Evolutionary conservation across 1,139 yeast species (phyloP).

Genomic region (Blastobotrys buckinghamii): DNA sequence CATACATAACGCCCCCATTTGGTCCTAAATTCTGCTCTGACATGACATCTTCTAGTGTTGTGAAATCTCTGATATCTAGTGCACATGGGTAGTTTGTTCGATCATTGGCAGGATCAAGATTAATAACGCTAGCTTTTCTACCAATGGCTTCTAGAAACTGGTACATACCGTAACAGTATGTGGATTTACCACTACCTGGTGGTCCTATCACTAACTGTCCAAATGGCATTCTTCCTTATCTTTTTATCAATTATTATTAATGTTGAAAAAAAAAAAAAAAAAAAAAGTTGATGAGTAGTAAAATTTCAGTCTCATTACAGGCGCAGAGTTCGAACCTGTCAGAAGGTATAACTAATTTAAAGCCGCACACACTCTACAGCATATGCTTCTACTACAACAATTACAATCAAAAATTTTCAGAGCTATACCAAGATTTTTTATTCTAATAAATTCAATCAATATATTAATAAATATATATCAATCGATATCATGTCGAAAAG

Average conservation of each 20-base stretch:
- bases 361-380: too few species aligned
- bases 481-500: too few species aligned
- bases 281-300: neutral
- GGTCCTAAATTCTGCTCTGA: slow-evolving; percentile 79
- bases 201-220: slow-evolving; percentile 97
- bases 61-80: slow-evolving; percentile 80
- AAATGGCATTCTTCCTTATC: slow-evolving; percentile 38
- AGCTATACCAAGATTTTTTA: too few species aligned
- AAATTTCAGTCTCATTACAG: too few species aligned
- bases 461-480: too few species aligned
- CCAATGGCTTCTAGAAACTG: slow-evolving; percentile 95
- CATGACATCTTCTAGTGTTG: slow-evolving; percentile 89
- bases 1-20: slow-evolving; percentile 90
- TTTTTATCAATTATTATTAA: neutral
- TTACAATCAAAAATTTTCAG: too few species aligned
- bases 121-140: slow-evolving; percentile 72
- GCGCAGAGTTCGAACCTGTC: too few species aligned
- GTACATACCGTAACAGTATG: slow-evolving; percentile 84
- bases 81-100: slow-evolving; percentile 73
- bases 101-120: slow-evolving; percentile 95
- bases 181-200: slow-evolving; percentile 96
- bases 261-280: neutral
- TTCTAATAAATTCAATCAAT: too few species aligned
- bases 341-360: too few species aligned
- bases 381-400: too few species aligned